Base-by-base conservation (phyloP, 2,329 filamentous ascomycete species). In the Tolypocladium album region DNA sequence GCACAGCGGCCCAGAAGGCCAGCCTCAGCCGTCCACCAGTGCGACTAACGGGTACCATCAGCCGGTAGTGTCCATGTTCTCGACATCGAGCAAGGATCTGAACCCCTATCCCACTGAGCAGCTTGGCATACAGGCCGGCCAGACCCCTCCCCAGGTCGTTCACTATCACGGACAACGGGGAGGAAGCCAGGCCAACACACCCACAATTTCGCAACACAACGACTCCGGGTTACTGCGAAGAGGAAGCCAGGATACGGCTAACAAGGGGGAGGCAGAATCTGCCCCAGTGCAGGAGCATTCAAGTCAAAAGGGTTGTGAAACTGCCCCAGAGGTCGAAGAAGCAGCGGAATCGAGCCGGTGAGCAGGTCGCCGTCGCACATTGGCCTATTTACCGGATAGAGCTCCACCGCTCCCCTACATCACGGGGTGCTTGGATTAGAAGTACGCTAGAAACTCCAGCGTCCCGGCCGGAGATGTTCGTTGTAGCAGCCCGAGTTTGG, bases 71-170 rank as follows among this genome's bases (percentile, higher is more conserved):
- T 88, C 85, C 53, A 86, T 84, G 27, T 88, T 88, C 67, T 88
- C 85, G 42, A 88, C 86, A 1, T 88, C 85, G 12, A 88, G 85
- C 72, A 86, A 86, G 69, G 86, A 88, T 68, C 74, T 88, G 39
- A 83, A 88, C 66, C 86, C 82, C 0, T 88, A 88, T 67, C 85
- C 86, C 6, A 86, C 84, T 36, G 83, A 88, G 65, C 77, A 87
- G 57, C 73, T 88, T 6, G 85, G 84, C 20, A 79, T 82, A 2
- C 82, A 86, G 64, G 81, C 81, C 45, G 84, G 84, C 20, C 84
- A 87, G 69, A 76, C 80, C 20, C 84, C 84, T 34, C 85, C 85
- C 12, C 85, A 88, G 67, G 85, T 88, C 2, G 78, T 88, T 38
- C 85, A 88, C 66, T 88, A 88, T 65, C 84, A 87, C 63, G 85